A percentile compares a stretch with the other conserved stretches of the same genome.
phyloP scores from a whole-genome alignment of 1,284 basidiomycete genomes.

The Schizophyllum amplum region DNA sequence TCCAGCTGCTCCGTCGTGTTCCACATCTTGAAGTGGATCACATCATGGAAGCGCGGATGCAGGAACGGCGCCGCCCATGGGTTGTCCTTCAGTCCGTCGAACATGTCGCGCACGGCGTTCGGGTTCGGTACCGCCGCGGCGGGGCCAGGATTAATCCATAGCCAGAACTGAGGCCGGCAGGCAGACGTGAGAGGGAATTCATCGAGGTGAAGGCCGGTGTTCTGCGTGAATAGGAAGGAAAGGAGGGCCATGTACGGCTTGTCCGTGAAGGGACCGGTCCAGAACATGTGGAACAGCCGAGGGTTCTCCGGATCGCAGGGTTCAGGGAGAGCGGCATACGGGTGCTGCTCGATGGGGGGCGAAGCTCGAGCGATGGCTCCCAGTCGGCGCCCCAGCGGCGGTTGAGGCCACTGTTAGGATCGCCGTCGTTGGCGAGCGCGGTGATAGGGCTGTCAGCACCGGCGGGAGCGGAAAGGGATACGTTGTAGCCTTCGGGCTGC shows the following conservation, averaged over 20 bases:
- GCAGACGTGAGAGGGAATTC: constrained; percentile 28
- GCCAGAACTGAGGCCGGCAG: constrained; percentile 76
- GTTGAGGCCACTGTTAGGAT: constrained; percentile 27
- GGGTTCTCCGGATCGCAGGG: constrained; percentile 67
- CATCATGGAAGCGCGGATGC: constrained; percentile 70
- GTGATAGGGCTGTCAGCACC: background rate
- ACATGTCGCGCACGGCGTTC: constrained; percentile 62
- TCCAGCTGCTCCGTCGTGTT: constrained; percentile 87
- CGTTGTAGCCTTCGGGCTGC: constrained; percentile 24
- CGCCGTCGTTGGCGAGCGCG: constrained; percentile 7
- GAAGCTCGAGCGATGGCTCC: constrained; percentile 36
- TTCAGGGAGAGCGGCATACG: constrained; percentile 44
- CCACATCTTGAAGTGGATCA: constrained; percentile 84
- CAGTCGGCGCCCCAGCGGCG: constrained; percentile 33
- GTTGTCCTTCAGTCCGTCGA: constrained; percentile 57
- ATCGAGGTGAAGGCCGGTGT: constrained; percentile 58
- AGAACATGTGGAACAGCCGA: constrained; percentile 80
- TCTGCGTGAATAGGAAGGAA: constrained; percentile 78
- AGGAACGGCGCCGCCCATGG: constrained; percentile 84
- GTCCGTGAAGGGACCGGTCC: constrained; percentile 79
- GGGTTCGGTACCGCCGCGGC: constrained; percentile 67
- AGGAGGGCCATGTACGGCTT: constrained; percentile 76
- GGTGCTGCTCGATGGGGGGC: constrained; percentile 36
- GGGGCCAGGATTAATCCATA: constrained; percentile 83
- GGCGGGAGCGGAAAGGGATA: constrained; percentile 11